These are phyloP conservation scores for Podospora comata DNA, from an alignment of 495 filamentous ascomycete species.

Conservation along the genomic window DNA sequence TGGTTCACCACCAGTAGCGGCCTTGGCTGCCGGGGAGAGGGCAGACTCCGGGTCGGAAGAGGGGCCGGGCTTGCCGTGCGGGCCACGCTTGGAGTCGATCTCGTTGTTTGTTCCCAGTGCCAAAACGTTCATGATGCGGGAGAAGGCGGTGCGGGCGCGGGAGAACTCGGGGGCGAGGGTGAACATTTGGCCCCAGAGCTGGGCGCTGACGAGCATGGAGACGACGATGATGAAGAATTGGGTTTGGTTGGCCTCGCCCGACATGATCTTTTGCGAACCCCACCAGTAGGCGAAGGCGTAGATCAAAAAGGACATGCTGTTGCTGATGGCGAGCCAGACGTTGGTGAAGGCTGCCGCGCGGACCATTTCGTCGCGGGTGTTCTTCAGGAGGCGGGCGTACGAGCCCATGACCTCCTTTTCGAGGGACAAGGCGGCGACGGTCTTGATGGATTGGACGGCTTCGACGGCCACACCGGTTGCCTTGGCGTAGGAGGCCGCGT, in stretches of 20 bases:
- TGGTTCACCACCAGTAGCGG: constrained; percentile 53
- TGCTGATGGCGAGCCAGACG: constrained; percentile 67
- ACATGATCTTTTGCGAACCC: constrained; percentile 69
- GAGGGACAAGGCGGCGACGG: constrained; percentile 67
- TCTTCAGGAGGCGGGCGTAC: constrained; percentile 46
- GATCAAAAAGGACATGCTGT: constrained; percentile 72
- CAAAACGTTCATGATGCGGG: constrained; percentile 22
- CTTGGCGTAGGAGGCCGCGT: constrained; percentile 65
- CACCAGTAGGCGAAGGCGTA: constrained; percentile 75
- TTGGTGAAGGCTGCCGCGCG: constrained; percentile 23
- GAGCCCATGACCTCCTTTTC: constrained; percentile 62
- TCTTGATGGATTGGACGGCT: constrained; percentile 79
- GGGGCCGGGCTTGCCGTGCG: background rate
- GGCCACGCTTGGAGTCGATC: constrained; percentile 12
- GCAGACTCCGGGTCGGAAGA: constrained; percentile 20
- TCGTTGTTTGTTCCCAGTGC: constrained; percentile 20
- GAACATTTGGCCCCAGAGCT: constrained; percentile 37
- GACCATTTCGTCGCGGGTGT: constrained; percentile 19
- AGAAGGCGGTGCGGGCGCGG: constrained; percentile 27
- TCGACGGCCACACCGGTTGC: constrained; percentile 81
- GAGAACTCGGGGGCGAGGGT: constrained; percentile 34
- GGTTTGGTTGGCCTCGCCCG: constrained; percentile 60
- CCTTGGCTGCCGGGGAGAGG: constrained; percentile 54
- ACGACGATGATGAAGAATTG: constrained; percentile 81
- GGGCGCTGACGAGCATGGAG: constrained; percentile 33